Percentiles rank a stretch among this genome's conserved stretches.
phyloP scores from a whole-genome alignment of 2,329 filamentous ascomycete species.

The Thielaviopsis punctulata region DNA sequence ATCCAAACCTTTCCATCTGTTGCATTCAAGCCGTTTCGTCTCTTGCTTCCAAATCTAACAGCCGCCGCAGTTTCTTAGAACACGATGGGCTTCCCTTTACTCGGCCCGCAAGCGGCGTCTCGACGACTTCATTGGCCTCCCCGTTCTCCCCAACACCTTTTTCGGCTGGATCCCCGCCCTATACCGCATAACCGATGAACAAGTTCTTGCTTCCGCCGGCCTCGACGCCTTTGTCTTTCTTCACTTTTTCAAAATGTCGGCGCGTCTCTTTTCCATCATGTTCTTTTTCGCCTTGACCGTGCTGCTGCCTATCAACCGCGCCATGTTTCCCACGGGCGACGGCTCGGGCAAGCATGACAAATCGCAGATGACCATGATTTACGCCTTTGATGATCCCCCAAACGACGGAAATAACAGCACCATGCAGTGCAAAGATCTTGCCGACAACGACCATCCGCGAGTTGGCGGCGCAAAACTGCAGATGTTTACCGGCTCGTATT shows the following conservation, averaged over 20 bases:
- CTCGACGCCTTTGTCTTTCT: conserved; percentile 94
- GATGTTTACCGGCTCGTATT: conserved; percentile 74
- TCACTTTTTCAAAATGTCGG: conserved; percentile 88
- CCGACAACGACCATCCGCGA: conserved; percentile 15
- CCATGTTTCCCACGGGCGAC: conserved; percentile 31
- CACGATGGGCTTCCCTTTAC: conserved; percentile 83
- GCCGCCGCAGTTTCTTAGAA: conserved; percentile 54
- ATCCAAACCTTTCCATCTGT: neutral
- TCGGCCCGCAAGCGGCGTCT: conserved; percentile 69
- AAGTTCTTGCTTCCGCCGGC: conserved; percentile 76
- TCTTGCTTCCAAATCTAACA: neutral
- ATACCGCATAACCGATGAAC: conserved; percentile 71
- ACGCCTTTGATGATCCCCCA: neutral
- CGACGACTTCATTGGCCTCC: conserved; percentile 42
- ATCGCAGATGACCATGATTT: neutral
- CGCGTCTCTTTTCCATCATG: conserved; percentile 62
- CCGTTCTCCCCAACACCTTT: conserved; percentile 64
- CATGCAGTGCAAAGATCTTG: conserved; percentile 16
- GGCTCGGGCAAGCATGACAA: neutral
- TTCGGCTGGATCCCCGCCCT: conserved; percentile 88
- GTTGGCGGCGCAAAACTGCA: conserved; percentile 11
- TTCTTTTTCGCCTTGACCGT: conserved; percentile 67
- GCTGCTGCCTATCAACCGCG: conserved; percentile 65
- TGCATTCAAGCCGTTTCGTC: conserved; percentile 13
- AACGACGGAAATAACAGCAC: conserved; percentile 10